Base-by-base conservation (phyloP, 2,329 filamentous ascomycete species). In the Diaporthe ilicicola region DNA sequence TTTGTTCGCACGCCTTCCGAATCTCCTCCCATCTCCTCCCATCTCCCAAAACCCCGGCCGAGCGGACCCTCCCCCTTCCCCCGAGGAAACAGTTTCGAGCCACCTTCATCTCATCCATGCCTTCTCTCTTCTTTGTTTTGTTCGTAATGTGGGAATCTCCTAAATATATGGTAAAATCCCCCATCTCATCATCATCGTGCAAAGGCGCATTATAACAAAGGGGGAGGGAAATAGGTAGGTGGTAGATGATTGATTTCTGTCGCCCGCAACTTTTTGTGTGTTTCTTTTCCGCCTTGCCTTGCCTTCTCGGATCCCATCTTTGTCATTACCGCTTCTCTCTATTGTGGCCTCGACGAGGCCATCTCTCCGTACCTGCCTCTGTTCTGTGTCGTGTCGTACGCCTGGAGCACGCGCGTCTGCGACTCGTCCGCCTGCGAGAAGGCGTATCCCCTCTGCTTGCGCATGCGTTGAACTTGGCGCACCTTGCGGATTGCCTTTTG, bases 401-500 rank as follows among this genome's bases (percentile, higher is more conserved):
- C 96, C 84, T 98, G 95, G 79, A 99, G 87, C 74, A 99, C 93
- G 76, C 95, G 89, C 76, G 95, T 97, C 84, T 98, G 96, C 77
- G 92, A 94, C 82, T 99, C 96, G 80, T 99, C 96, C 71, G 95
- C 97, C 83, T 98, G 95, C 76, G 94, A 97, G 83, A 99, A 99
- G 73, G 96, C 96, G 79, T 99, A 99, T 42, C 96, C 96, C 78
- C 96, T 93, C 84, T 99, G 96, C 84, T 99, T 99, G 80, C 96
- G 94, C 96, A 98, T 99, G 74, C 96, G 93, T 84, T 98, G 96
- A 50, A 98, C 96, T 83, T 99, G 96, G 65, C 96, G 91, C 67
- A 99, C 96, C 84, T 99, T 99, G 78, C 96, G 93, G 79, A 99
- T 98, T 27, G 96, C 96, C 84, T 99, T 99, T 84, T 99, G 96